These are phyloP conservation scores for Thymus quinquecostatus DNA, from an alignment of 257 asterid genomes.

Conservation along the genomic window DNA sequence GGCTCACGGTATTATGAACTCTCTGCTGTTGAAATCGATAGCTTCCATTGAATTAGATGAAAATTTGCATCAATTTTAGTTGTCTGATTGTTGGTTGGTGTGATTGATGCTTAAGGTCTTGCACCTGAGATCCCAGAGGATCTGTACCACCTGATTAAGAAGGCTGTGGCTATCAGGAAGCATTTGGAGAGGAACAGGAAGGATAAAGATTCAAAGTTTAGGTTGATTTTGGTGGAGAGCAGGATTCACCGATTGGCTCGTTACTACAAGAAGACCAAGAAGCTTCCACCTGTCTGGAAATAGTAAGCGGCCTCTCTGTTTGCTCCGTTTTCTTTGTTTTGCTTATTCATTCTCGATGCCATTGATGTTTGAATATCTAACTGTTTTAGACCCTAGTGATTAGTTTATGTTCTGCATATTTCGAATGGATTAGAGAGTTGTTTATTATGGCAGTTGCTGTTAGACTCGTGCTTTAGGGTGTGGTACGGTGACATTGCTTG, in stretches of 20 bases:
- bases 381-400: background rate
- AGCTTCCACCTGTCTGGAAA: conserved; percentile 66
- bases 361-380: background rate
- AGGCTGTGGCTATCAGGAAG: conserved; percentile 59
- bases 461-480: too few relatives aligned
- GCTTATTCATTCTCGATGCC: background rate
- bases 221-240: conserved; percentile 57
- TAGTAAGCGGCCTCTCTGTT: conserved; percentile 34
- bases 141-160: conserved; percentile 55
- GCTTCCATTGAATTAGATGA: background rate
- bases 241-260: conserved; percentile 59
- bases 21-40: background rate
- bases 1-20: conserved; percentile 48
- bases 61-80: background rate
- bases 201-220: conserved; percentile 55
- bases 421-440: too few relatives aligned
- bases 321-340: background rate
- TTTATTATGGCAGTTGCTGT: too few relatives aligned
- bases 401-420: too few relatives aligned
- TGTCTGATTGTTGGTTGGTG: background rate
- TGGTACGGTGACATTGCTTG: too few relatives aligned
- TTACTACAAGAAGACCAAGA: conserved; percentile 59
- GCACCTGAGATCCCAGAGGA: conserved; percentile 60
- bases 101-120: conserved; percentile 35
- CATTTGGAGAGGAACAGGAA: conserved; percentile 60